Percentiles rank a stretch among this genome's conserved stretches.
phyloP scores from a whole-genome alignment of 1,284 basidiomycete genomes.

The Leucoagaricus sp. region DNA sequence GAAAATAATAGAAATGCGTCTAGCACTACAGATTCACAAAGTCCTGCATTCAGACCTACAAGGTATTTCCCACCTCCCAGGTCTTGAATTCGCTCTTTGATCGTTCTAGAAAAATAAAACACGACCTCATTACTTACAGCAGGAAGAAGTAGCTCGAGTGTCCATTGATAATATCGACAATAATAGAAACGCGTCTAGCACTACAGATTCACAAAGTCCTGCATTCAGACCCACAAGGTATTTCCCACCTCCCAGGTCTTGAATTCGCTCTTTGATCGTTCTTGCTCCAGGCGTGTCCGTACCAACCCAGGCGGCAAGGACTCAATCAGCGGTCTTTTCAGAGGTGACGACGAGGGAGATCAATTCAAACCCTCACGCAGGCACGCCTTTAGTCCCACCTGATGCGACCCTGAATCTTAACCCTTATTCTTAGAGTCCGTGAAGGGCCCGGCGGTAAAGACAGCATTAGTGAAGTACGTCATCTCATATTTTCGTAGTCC shows the following conservation, averaged over 20 bases:
- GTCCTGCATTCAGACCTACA: constrained; percentile 43
- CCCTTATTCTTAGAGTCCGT: constrained; percentile 44
- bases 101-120: background rate
- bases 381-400: constrained; percentile 33
- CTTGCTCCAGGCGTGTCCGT: constrained; percentile 48
- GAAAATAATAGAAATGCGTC: background rate
- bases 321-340: constrained; percentile 49
- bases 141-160: background rate
- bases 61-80: constrained; percentile 38
- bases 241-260: background rate
- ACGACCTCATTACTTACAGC: background rate
- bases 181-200: background rate
- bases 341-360: constrained; percentile 32
- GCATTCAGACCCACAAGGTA: constrained; percentile 51
- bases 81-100: background rate
- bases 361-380: constrained; percentile 68
- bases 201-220: constrained; percentile 25
- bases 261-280: background rate
- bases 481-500: background rate
- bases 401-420: background rate
- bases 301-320: constrained; percentile 51
- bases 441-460: constrained; percentile 66
- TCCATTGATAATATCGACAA: background rate
- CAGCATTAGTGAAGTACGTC: constrained; percentile 55
- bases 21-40: constrained; percentile 18